Evolutionary conservation across 306 rosid species (phyloP), one percentile per base, ranked within the genome.

Genomic region (Glycine soja): DNA sequence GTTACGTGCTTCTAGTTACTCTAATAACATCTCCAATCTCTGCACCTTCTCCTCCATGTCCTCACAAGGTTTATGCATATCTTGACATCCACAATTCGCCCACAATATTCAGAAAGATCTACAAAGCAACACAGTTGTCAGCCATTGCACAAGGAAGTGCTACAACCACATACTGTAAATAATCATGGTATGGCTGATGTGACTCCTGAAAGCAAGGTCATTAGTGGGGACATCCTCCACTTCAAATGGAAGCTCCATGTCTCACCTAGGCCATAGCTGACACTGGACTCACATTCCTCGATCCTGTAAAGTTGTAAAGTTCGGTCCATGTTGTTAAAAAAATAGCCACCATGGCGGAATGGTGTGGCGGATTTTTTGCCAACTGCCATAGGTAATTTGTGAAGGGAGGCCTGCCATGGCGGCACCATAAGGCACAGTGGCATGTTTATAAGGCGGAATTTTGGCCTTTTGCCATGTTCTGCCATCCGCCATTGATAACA

Each of bases 91-190:
- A 38, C 14, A 15, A 77, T 7, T 16, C 38, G 47, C 48, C 38
- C 56, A 73, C 58, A 10, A 65, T 12, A 18, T 51, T 56, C 75
- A 46, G 7, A 65, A 45, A 3, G 59, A 53, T 64, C 70, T 10
- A 10, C 16, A 15, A n/a, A 43, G 38, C 36, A 16, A 15, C 10
- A 67, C 1, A 46, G 19, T 6, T 43, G 18, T 30, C 40, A 56
- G 59, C n/a, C 38, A 14, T 4, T 10, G 77, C 63, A 15, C 78
- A 47, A 47, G 30, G 47, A 12, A 11, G 9, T 76, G 47, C 6
- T 40, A 65, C 65, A 34, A 11, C 19, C 30, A 36, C 72, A 56
- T 14, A 52, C 16, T 9, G 36, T 56, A 38, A 38, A 38, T 38
- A 38, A 73, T 4, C 16, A 4, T 36, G 53, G 40, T n/a, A 38